phyloP scores from a whole-genome alignment of 768 basidiomycete species.

The Coprinopsis strossmayeri region DNA sequence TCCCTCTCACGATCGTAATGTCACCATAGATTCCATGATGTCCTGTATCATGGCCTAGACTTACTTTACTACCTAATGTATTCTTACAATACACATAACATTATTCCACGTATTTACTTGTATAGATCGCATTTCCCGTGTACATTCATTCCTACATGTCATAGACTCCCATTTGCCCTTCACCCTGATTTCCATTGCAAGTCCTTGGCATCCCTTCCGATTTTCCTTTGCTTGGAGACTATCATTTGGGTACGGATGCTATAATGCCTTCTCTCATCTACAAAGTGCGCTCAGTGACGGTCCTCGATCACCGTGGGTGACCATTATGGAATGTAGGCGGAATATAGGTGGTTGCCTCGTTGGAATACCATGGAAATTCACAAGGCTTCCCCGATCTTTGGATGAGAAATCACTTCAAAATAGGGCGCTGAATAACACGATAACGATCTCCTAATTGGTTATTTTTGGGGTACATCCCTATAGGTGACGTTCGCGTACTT shows the following conservation, averaged over 20 bases:
- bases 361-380: too few species aligned
- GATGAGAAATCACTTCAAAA: neutral
- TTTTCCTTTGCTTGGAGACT: neutral
- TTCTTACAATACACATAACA: neutral
- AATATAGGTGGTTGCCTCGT: too few species aligned
- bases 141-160: neutral
- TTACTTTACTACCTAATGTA: neutral
- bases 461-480: neutral
- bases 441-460: too few species aligned
- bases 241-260: neutral
- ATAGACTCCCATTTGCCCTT: constrained; percentile 1
- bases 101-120: neutral
- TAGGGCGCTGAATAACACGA: neutral
- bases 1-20: neutral
- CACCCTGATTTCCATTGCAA: neutral
- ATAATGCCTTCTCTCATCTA: neutral
- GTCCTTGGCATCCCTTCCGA: neutral
- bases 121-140: neutral
- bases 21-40: neutral
- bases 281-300: too few species aligned
- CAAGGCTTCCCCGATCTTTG: too few species aligned
- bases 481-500: neutral
- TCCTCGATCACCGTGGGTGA: too few species aligned
- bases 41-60: neutral
- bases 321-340: too few species aligned